phyloP scores from a whole-genome alignment of 2,329 filamentous ascomycete genomes.

The Xylaria sp. region DNA sequence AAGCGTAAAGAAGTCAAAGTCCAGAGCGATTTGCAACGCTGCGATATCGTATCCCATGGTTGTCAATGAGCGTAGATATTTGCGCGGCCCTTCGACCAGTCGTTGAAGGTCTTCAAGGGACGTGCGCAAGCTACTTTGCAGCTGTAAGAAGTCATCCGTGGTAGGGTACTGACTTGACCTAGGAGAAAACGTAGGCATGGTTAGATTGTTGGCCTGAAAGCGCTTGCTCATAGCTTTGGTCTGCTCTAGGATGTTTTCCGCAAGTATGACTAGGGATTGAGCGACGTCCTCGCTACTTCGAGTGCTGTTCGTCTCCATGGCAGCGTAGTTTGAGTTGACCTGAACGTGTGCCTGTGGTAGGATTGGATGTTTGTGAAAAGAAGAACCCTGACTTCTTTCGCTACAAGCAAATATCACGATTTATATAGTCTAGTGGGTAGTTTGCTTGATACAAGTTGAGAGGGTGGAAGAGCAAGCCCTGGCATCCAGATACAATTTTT shows the following conservation, averaged over 20 bases:
- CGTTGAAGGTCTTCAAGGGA: slow-evolving; percentile 21
- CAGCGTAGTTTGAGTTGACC: neutral
- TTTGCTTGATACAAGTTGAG: neutral
- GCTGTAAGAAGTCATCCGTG: neutral
- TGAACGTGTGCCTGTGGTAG: neutral
- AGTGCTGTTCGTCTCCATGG: neutral
- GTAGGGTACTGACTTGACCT: neutral
- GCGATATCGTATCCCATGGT: slow-evolving; percentile 22
- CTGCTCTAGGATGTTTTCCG: slow-evolving; percentile 8
- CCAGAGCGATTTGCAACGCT: slow-evolving; percentile 30
- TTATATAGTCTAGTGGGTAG: neutral
- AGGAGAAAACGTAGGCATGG: slow-evolving; percentile 1
- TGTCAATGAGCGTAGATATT: slow-evolving; percentile 6
- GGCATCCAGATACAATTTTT: neutral
- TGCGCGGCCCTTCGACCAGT: slow-evolving; percentile 12
- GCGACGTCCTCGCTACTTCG: neutral
- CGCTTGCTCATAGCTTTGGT: neutral
- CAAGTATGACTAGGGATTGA: slow-evolving; percentile 1
- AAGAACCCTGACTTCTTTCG: neutral
- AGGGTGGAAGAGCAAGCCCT: neutral
- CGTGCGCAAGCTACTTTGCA: slow-evolving; percentile 9
- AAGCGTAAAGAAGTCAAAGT: slow-evolving; percentile 45
- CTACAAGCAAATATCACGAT: neutral
- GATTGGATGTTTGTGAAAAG: neutral
- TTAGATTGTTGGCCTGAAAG: slow-evolving; percentile 6